Conservation (phyloP, 306 rosid genomes). For the Castanea mollissima region DNA sequence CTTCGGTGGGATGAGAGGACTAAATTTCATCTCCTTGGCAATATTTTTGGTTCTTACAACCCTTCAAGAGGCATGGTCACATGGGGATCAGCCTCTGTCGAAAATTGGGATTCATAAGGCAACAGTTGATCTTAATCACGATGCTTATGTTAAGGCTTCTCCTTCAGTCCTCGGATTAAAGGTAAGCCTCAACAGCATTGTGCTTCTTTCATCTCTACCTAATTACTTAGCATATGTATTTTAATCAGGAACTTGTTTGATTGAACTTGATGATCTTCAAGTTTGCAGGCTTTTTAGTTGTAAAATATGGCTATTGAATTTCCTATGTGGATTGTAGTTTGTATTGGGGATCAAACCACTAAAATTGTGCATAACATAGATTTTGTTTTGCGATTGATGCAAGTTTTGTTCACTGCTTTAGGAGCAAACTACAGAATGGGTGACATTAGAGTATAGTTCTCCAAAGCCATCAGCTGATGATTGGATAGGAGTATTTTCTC, state of each 20-base stretch:
- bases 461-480: slow-evolving; percentile 65
- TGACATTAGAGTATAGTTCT: slow-evolving; percentile 49
- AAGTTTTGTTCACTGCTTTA: slow-evolving; percentile 25
- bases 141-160: slow-evolving; percentile 57
- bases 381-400: slow-evolving; percentile 24
- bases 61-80: slow-evolving; percentile 12
- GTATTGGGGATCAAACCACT: background rate
- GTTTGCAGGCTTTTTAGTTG: background rate
- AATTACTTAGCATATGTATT: background rate
- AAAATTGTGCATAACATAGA: background rate
- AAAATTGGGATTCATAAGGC: too few species aligned
- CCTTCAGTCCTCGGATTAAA: slow-evolving; percentile 58
- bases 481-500: slow-evolving; percentile 95
- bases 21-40: too few species aligned
- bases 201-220: background rate
- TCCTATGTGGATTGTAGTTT: background rate
- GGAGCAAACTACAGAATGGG: slow-evolving; percentile 78
- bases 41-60: background rate
- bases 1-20: too few species aligned
- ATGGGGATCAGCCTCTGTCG: too few species aligned
- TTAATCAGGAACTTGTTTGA: background rate
- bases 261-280: background rate
- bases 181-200: slow-evolving; percentile 34
- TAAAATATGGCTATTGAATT: background rate
- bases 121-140: slow-evolving; percentile 12